phyloP scores from a whole-genome alignment of 495 filamentous ascomycete genomes.

The Gamarada debralockiae region DNA sequence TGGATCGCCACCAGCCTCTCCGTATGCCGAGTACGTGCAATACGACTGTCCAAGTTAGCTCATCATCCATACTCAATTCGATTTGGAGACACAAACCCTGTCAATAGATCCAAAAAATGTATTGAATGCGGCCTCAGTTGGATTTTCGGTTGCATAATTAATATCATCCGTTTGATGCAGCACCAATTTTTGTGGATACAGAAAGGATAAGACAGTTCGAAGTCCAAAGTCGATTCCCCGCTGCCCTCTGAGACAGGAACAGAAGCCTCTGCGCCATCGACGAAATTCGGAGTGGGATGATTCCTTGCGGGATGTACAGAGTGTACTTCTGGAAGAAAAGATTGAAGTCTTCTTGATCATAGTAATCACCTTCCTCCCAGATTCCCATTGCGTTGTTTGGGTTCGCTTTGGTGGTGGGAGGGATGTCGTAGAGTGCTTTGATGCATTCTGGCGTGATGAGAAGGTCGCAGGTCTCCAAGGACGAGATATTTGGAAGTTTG shows the following conservation, averaged over 20 bases:
- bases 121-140: conserved; percentile 24
- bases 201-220: conserved; percentile 9
- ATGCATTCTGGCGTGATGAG: conserved; percentile 14
- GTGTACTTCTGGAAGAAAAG: conserved; percentile 52
- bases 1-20: conserved; percentile 27
- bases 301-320: conserved; percentile 28
- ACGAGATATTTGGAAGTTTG: too few species aligned
- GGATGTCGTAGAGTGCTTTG: conserved; percentile 25
- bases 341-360: conserved; percentile 51
- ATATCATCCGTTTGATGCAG: conserved; percentile 17
- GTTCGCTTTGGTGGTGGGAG: not conserved
- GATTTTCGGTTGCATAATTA: conserved; percentile 31
- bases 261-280: not conserved
- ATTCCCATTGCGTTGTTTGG: conserved; percentile 28
- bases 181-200: conserved; percentile 11
- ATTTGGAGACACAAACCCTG: conserved; percentile 39
- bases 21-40: conserved; percentile 47
- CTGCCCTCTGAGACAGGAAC: conserved; percentile 1
- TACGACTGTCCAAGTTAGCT: conserved; percentile 33
- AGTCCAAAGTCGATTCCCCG: conserved; percentile 10
- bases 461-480: not conserved
- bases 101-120: conserved; percentile 59
- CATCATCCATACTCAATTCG: not conserved
- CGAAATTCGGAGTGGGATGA: conserved; percentile 8
- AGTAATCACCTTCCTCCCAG: conserved; percentile 29